Base-by-base conservation (phyloP, 257 asterid species). In the Handroanthus guayacan region DNA sequence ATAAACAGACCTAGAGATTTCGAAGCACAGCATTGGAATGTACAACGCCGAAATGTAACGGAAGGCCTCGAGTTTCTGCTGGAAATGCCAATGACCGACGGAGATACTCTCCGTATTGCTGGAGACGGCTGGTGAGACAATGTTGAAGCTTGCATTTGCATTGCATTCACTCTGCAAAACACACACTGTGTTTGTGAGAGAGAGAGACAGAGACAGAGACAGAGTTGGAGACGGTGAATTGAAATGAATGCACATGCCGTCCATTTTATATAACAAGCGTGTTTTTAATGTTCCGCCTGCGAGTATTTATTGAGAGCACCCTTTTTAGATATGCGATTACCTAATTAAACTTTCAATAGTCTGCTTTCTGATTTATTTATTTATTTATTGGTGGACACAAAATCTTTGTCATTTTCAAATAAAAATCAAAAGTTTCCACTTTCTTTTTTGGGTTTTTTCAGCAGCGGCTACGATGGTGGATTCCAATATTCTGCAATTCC, bases 101-200 rank as follows among this genome's bases (percentile, higher is more conserved):
- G 61, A 57, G 79, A 64, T 5, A 74, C 37, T 14, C 78, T 78
- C 81, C 74, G 64, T 65, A 47, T 74, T 61, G 75, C 41, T 47
- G 78, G 83, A 41, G 84, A 77, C 11, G 83, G 80, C 25, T 76
- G 83, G 51, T 63, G 81, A 55, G 80, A 41, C 52, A 75, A 48
- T 3, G 85, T 57, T 13, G 77, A 18, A 52, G 84, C 83, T 50
- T 90, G 91, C 96, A 88, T 88, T 72, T 44, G 76, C 76, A n/a
- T 72, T 47, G 69, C 58, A 20, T 18, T 69, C 56, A 14, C 79
- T 14, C 68, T 67, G 75, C 11, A 54, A 39, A 62, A 54, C 16
- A 54, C 60, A 54, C 4, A 54, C 31, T 48, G 25, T 3, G 54
- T 52, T 44, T 7, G 57, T 51, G 79, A 12, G 81, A 13, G 74